Evolutionary conservation across 345 rosid genomes (phyloP), one percentile per base, ranked within the genome.

Genomic region (Melastoma malabathricum): DNA sequence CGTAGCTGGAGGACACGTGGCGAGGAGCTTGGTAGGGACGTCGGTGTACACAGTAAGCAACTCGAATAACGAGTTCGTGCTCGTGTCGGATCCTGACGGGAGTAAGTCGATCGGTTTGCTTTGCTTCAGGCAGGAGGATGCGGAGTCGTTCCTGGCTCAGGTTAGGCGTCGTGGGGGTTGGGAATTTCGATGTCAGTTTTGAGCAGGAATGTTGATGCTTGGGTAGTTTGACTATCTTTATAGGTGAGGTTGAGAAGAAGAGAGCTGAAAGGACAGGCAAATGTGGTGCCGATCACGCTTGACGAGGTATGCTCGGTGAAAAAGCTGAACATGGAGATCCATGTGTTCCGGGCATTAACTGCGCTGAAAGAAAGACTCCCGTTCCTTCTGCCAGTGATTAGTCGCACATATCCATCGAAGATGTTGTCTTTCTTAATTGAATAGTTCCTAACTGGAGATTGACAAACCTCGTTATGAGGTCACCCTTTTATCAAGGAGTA

Each of bases 41-140:
- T 60, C 89, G 0, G 96, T 90, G 6, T 90, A 75, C 63, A 86
- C 96, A 0, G 89, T 90, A 31, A 86, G 96, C 71, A 90, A 90
- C 63, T 71, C 96, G 9, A 79, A 84, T 51, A 90, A 82, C 55
- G 98, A 90, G 64, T 86, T 90, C 74, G 96, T 90, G 46, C 92
- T 86, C 18, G 70, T 86, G 52, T 90, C 98, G n/a, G 96, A 90
- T 74, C 89, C 92, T 46, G 72, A 65, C 45, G 89, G 94, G 17
- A 75, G 72, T 50, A 86, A 80, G 70, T 90, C 98, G 45, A 78
- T 90, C 27, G 76, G 96, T 43, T 75, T 90, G 73, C 96, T 90
- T 60, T 90, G 98, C 77, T 86, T 90, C 49, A 84, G 94, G 5
- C 80, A 71, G 68, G 98, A 86, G 69, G 98, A 90, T 55, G 98